Evolutionary conservation across 805 yeast species (phyloP).

Genomic region (Ascoidea tarda): DNA sequence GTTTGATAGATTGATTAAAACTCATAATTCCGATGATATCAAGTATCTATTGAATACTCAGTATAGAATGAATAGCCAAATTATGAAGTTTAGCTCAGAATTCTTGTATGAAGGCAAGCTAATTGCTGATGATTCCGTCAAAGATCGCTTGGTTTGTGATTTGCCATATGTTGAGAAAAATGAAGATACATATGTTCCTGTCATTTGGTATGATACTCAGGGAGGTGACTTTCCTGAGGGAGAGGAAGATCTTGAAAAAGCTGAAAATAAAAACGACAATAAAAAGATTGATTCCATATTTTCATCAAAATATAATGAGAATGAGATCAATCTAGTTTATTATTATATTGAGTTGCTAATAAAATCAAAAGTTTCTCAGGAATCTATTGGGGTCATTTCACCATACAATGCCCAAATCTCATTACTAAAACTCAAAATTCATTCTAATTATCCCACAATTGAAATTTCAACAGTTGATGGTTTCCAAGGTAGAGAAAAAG

Average conservation of each 20-base stretch:
- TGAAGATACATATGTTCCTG: constrained; percentile 41
- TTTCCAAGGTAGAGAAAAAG: constrained; percentile 93
- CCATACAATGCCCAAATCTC: constrained; percentile 87
- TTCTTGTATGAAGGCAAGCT: constrained; percentile 51
- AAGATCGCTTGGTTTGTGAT: constrained; percentile 36
- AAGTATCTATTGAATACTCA: constrained; percentile 58
- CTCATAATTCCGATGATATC: constrained; percentile 29
- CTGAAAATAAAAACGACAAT: constrained; percentile 9
- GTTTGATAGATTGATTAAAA: constrained; percentile 61
- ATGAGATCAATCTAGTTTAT: constrained; percentile 52
- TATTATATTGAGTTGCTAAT: constrained; percentile 41
- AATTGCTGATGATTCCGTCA: constrained; percentile 47
- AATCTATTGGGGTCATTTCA: constrained; percentile 69
- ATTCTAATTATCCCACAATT: constrained; percentile 24
- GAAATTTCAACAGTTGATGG: constrained; percentile 92
- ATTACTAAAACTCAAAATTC: constrained; percentile 32
- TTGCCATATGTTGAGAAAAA: constrained; percentile 31
- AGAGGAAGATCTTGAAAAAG: constrained; percentile 16
- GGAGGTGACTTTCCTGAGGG: constrained; percentile 73
- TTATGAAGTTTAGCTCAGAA: constrained; percentile 67
- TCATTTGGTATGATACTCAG: constrained; percentile 87
- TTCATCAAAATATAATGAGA: constrained; percentile 62
- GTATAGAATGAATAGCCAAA: constrained; percentile 71
- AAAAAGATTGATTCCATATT: constrained; percentile 10
- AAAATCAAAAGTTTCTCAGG: constrained; percentile 34